These are phyloP conservation scores for Achaetomium macrosporum DNA, from an alignment of 2,329 filamentous ascomycete species.

Conservation along the genomic window DNA sequence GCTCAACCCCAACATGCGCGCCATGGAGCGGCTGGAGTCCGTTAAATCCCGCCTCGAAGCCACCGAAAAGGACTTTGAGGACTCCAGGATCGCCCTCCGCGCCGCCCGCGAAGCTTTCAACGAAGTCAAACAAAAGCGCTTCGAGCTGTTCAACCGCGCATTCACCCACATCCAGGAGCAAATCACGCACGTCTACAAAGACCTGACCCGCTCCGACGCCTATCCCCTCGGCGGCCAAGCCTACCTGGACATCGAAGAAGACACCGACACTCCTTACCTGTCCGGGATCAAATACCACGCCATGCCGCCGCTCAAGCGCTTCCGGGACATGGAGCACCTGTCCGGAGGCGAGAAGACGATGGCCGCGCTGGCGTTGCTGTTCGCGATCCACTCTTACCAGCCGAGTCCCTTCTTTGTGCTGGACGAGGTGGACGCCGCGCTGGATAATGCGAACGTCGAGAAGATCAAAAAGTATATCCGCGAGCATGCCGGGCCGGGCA, in stretches of 20 bases:
- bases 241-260: constrained; percentile 87
- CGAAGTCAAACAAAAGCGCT: constrained; percentile 72
- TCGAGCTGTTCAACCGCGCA: constrained; percentile 89
- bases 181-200: constrained; percentile 89
- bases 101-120: constrained; percentile 52
- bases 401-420: constrained; percentile 96
- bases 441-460: constrained; percentile 96
- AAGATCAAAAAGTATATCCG: constrained; percentile 95
- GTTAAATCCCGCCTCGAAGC: constrained; percentile 77
- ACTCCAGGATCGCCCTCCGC: constrained; percentile 68
- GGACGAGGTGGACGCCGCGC: constrained; percentile 93
- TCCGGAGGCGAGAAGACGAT: constrained; percentile 98
- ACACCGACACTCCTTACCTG: constrained; percentile 93
- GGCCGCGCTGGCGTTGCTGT: constrained; percentile 91
- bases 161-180: constrained; percentile 93
- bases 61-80: constrained; percentile 85
- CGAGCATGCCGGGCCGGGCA: constrained; percentile 88
- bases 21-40: constrained; percentile 81
- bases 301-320: constrained; percentile 96
- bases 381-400: constrained; percentile 94
- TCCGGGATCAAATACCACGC: constrained; percentile 97
- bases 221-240: constrained; percentile 86
- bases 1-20: constrained; percentile 94
- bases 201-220: constrained; percentile 82
- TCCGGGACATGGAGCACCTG: constrained; percentile 97